Evolutionary conservation across 202 grass and related monocot species (phyloP).

Genomic region (Bolboschoenoplectus hybrid): DNA sequence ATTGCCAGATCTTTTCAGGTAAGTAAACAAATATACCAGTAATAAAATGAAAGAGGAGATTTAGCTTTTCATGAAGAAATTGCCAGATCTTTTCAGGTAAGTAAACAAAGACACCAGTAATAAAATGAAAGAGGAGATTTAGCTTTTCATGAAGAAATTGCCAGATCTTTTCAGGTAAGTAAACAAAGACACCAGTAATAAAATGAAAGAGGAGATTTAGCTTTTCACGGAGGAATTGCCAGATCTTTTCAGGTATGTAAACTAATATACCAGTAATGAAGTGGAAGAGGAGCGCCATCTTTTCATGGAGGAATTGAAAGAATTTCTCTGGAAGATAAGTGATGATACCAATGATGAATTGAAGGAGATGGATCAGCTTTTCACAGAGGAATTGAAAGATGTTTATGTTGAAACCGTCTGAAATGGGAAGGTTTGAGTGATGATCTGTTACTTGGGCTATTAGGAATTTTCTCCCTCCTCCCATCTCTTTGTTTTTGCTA

Average conservation of each 20-base stretch:
- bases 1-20: not conserved
- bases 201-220: not conserved
- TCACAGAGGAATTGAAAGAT: not conserved
- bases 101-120: not conserved
- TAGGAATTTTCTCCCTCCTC: not conserved
- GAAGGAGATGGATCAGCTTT: not conserved
- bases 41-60: not conserved
- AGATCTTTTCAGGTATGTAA: not conserved
- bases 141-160: not conserved
- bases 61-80: not conserved
- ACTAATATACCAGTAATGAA: not conserved
- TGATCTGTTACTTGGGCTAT: not conserved
- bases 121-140: not conserved
- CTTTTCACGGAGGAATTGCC: too few species aligned
- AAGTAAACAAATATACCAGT: not conserved
- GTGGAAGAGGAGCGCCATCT: not conserved
- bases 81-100: not conserved
- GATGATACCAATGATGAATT: not conserved
- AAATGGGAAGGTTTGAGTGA: not conserved
- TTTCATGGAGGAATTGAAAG: not conserved
- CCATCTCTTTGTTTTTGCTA: not conserved
- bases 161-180: not conserved
- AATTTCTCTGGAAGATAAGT: not conserved
- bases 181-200: not conserved
- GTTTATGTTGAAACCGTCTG: constrained; percentile 8